A percentile compares a stretch with the other conserved stretches of the same genome.
phyloP scores from a whole-genome alignment of 2,329 filamentous ascomycete species.

The Diaporthe helianthi region DNA sequence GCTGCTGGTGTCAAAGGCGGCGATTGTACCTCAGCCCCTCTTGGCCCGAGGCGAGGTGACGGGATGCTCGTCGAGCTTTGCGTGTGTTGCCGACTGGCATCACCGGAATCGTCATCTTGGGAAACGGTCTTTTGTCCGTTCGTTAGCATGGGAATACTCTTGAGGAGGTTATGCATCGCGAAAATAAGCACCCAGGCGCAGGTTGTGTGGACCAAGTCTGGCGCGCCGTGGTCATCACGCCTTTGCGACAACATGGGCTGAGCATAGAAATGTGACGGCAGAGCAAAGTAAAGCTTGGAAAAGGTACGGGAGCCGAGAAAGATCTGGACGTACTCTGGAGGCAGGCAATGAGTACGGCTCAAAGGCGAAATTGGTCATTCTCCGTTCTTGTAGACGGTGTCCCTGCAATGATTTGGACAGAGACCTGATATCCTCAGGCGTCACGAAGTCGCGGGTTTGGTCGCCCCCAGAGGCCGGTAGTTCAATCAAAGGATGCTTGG shows the following conservation, averaged over 20 bases:
- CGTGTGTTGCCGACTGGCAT: conserved; percentile 69
- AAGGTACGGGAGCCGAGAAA: conserved; percentile 39
- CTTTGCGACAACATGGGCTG: conserved; percentile 9
- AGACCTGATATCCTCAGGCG: conserved; percentile 71
- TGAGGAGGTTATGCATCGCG: not conserved
- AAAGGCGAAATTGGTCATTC: conserved; percentile 87
- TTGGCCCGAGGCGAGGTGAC: conserved; percentile 73
- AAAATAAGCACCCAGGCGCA: conserved; percentile 15
- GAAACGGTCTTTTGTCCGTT: conserved; percentile 58
- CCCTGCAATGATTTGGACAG: conserved; percentile 77
- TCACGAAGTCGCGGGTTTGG: conserved; percentile 46
- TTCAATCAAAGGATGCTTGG: conserved; percentile 45
- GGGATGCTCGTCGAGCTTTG: conserved; percentile 69
- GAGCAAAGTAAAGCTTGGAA: conserved; percentile 23
- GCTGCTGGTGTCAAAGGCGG: conserved; percentile 89
- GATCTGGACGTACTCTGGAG: conserved; percentile 72
- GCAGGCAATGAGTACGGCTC: conserved; percentile 89
- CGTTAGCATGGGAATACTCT: conserved; percentile 33
- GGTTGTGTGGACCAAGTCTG: not conserved
- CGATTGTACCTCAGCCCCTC: conserved; percentile 77
- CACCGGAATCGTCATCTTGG: conserved; percentile 60
- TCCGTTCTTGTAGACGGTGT: conserved; percentile 78
- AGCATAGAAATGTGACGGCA: conserved; percentile 7
- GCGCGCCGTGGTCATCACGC: not conserved
- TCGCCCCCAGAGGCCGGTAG: conserved; percentile 35